A percentile compares a stretch with the other conserved stretches of the same genome.
phyloP scores from a whole-genome alignment of 495 filamentous ascomycete genomes.

The Xylaria nigripes region DNA sequence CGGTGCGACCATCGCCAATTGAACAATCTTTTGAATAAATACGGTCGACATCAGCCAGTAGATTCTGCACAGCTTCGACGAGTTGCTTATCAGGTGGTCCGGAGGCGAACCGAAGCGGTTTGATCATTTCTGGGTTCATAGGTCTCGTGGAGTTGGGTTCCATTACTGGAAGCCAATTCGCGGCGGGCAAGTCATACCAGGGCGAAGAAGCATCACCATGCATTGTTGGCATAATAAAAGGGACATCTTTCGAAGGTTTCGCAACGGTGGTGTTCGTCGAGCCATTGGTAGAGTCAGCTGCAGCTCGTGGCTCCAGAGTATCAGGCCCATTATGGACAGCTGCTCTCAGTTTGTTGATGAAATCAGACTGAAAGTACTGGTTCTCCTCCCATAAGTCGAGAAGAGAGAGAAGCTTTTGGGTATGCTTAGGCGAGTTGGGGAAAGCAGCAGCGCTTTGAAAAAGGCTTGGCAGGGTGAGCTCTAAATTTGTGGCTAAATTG shows the following conservation, averaged over 20 bases:
- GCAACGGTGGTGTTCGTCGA: conserved; percentile 7
- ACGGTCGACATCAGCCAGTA: conserved; percentile 59
- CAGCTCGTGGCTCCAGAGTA: conserved; percentile 6
- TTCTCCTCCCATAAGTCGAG: conserved; percentile 67
- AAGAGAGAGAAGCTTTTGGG: conserved; percentile 54
- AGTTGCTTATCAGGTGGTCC: conserved; percentile 64
- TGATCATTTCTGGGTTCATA: conserved; percentile 63
- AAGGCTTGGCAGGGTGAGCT: conserved; percentile 53
- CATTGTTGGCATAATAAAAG: conserved; percentile 62
- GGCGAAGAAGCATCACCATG: conserved; percentile 71
- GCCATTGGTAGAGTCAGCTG: conserved; percentile 11
- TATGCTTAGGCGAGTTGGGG: conserved; percentile 56
- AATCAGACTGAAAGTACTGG: conserved; percentile 53
- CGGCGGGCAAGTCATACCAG: conserved; percentile 81
- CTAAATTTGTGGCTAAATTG: conserved; percentile 51
- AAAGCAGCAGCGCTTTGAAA: conserved; percentile 55
- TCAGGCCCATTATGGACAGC: conserved; percentile 42
- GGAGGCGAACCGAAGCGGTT: conserved; percentile 63
- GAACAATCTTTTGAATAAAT: conserved; percentile 45
- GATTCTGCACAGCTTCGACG: conserved; percentile 54
- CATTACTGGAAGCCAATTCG: conserved; percentile 70
- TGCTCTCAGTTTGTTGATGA: conserved; percentile 53
- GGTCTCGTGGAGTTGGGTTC: conserved; percentile 65
- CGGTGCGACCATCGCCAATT: conserved; percentile 24
- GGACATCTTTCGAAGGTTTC: conserved; percentile 43